phyloP scores from a whole-genome alignment of 2,329 filamentous ascomycete genomes.

The Anthostomella pinea region DNA sequence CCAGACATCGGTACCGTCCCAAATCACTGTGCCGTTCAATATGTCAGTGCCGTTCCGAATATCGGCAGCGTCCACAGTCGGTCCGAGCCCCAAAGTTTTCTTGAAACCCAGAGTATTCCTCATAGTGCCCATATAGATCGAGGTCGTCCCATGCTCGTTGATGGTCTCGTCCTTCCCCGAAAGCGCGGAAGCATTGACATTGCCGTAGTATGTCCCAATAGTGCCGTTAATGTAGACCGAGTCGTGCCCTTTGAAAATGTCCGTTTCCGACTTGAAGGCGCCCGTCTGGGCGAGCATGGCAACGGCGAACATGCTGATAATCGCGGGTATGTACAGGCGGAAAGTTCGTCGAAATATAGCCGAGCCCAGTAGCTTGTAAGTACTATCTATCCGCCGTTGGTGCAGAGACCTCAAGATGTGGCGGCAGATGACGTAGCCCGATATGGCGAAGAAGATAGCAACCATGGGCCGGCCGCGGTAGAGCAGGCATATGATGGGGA shows the following conservation, averaged over 20 bases:
- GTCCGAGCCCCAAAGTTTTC: no score
- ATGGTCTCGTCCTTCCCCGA: no score
- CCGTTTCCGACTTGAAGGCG: constrained; percentile 34
- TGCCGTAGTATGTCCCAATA: no score
- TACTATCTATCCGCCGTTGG: constrained; percentile 33
- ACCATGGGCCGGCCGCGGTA: constrained; percentile 41
- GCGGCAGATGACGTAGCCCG: constrained; percentile 40
- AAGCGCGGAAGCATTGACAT: no score
- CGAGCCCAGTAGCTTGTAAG: constrained; percentile 37
- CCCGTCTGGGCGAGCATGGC: constrained; percentile 38
- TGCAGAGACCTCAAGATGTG: constrained; percentile 38
- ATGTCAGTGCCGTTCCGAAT: no score
- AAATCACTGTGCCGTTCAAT: no score
- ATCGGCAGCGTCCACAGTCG: no score
- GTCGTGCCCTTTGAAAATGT: constrained; percentile 37
- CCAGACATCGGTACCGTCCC: constrained; percentile 3
- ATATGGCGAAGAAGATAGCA: constrained; percentile 43
- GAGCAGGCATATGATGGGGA: constrained; percentile 40
- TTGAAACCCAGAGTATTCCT: no score
- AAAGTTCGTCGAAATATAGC: constrained; percentile 38
- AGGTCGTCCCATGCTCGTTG: no score
- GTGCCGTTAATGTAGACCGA: constrained; percentile 40
- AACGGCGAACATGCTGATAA: constrained; percentile 40
- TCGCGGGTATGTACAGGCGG: constrained; percentile 39
- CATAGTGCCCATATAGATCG: no score